phyloP scores from a whole-genome alignment of 306 rosid species.

The Fagus crenata region DNA sequence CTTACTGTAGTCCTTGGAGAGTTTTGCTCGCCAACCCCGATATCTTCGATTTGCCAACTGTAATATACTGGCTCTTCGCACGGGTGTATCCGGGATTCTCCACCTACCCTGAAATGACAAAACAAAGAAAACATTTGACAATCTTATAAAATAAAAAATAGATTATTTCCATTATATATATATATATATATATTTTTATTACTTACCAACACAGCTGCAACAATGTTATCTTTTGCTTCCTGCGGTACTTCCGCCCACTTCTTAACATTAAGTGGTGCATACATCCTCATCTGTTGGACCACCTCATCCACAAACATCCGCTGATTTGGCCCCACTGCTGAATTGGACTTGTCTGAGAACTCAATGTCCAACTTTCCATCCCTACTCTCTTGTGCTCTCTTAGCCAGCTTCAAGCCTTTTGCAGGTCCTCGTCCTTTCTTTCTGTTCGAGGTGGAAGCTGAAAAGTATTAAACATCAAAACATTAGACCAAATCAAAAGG shows the following conservation, averaged over 20 bases:
- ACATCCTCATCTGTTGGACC: conserved; percentile 4
- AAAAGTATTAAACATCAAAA: neutral
- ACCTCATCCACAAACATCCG: conserved; percentile 16
- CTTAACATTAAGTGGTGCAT: conserved; percentile 9
- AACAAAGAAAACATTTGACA: neutral
- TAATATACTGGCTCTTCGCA: conserved; percentile 6
- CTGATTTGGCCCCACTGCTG: conserved; percentile 13
- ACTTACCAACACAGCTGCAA: conserved; percentile 5
- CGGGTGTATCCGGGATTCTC: conserved; percentile 9
- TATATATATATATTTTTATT: neutral
- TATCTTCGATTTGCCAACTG: conserved; percentile 14
- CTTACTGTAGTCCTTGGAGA: conserved; percentile 16
- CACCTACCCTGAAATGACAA: conserved; percentile 6
- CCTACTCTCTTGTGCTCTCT: conserved; percentile 7
- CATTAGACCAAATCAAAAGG: neutral
- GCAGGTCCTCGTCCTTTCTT: conserved; percentile 13
- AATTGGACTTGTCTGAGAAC: conserved; percentile 8
- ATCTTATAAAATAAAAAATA: neutral
- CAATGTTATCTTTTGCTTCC: conserved; percentile 13
- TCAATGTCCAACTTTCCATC: conserved; percentile 20
- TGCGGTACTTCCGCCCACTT: conserved; percentile 18
- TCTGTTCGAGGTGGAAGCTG: conserved; percentile 3
- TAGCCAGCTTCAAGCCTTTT: conserved; percentile 18
- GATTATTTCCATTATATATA: too few relatives aligned
- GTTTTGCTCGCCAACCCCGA: conserved; percentile 19